phyloP scores from a whole-genome alignment of 1,284 basidiomycete genomes.

The Cerioporus squamosus region DNA sequence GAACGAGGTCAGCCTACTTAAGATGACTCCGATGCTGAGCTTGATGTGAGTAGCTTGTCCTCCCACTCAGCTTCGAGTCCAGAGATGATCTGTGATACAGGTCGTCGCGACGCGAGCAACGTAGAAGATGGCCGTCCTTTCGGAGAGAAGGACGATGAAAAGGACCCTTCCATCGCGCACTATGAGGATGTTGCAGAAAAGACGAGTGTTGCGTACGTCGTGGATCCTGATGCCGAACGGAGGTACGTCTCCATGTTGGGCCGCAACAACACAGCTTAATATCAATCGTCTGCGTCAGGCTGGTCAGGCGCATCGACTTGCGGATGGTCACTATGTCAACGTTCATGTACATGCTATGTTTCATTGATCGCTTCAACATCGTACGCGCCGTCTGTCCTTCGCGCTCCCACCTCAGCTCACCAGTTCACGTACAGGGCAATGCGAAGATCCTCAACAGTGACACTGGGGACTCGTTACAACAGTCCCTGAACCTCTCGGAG shows the following conservation, averaged over 20 bases:
- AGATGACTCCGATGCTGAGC: not conserved
- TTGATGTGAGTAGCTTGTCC: not conserved
- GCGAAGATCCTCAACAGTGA: conserved; percentile 42
- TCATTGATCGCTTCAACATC: conserved; percentile 22
- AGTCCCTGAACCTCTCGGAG: conserved; percentile 33
- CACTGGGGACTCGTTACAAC: conserved; percentile 38
- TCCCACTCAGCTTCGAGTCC: not conserved
- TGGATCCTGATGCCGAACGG: conserved; percentile 8
- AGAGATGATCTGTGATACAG: not conserved
- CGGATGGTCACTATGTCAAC: conserved; percentile 15
- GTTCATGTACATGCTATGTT: conserved; percentile 20
- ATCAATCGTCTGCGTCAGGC: conserved; percentile 1
- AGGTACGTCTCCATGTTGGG: conserved; percentile 2
- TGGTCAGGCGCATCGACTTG: conserved; percentile 17
- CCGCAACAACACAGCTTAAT: not conserved
- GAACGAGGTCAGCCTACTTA: not conserved
- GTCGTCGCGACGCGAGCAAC: not conserved
- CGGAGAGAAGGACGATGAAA: conserved; percentile 3
- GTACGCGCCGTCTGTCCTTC: not conserved
- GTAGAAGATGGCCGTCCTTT: not conserved
- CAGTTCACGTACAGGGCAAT: conserved; percentile 33
- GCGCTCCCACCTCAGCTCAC: not conserved
- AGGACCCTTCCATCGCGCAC: conserved; percentile 2
- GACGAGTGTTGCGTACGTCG: not conserved
- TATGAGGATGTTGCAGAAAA: conserved; percentile 1